Percentiles rank a stretch among this genome's conserved stretches.
Conservation (phyloP, 495 filamentous ascomycete genomes). For the Penicillium subrubescens region DNA sequence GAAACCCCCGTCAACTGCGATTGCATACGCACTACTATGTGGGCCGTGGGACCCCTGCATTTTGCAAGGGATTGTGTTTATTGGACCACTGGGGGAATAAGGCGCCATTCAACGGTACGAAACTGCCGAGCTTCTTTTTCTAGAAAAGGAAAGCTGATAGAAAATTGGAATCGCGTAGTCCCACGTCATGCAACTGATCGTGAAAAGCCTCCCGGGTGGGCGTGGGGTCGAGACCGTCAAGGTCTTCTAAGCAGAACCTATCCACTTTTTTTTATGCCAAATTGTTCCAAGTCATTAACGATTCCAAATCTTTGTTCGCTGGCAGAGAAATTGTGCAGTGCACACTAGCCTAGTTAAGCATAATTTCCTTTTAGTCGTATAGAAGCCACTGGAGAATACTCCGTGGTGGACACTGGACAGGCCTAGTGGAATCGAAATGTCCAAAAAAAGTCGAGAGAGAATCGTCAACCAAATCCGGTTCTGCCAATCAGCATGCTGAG, state of each 20-base stretch:
- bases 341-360: slow-evolving; percentile 15
- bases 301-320: slow-evolving; percentile 5
- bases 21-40: background rate
- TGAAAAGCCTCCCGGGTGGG: background rate
- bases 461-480: background rate
- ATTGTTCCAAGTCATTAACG: background rate
- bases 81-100: background rate
- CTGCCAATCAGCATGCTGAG: background rate
- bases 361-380: slow-evolving; percentile 6
- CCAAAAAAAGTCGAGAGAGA: background rate
- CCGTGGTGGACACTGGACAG: background rate
- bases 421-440: background rate
- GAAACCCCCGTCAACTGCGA: slow-evolving; percentile 1
- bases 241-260: slow-evolving; percentile 14
- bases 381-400: too few species aligned
- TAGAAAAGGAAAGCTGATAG: background rate
- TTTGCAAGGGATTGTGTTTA: background rate
- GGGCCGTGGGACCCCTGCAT: background rate
- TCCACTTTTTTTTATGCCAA: slow-evolving; percentile 11
- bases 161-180: background rate
- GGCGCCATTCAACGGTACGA: background rate
- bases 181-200: background rate
- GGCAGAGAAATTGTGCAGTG: slow-evolving; percentile 4
- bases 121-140: slow-evolving; percentile 4
- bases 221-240: slow-evolving; percentile 12